These are phyloP conservation scores for Heliocybe sulcata DNA, from an alignment of 1,284 basidiomycete species.

Conservation along the genomic window DNA sequence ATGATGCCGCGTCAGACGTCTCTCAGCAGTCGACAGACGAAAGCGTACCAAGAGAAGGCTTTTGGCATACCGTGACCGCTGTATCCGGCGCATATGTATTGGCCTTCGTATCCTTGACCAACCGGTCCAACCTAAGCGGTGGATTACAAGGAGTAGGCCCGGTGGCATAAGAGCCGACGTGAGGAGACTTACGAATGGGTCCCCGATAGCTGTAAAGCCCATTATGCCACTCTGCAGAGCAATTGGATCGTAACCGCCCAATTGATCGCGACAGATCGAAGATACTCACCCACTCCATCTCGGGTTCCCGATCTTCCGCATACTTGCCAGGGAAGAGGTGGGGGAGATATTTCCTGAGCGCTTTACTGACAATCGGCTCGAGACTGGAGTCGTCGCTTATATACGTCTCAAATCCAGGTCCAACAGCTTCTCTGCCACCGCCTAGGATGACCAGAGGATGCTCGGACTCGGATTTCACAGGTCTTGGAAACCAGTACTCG, in stretches of 20 bases:
- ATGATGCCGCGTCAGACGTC: constrained; percentile 1
- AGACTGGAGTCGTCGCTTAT: constrained; percentile 56
- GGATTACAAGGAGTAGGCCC: not conserved
- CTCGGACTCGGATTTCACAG: constrained; percentile 21
- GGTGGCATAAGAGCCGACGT: not conserved
- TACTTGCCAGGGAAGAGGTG: constrained; percentile 48
- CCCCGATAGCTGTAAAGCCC: constrained; percentile 59
- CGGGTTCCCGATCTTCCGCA: constrained; percentile 36
- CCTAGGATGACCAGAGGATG: constrained; percentile 54
- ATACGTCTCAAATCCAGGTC: constrained; percentile 37
- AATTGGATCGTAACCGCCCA: not conserved
- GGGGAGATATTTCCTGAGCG: constrained; percentile 53
- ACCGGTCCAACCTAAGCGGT: constrained; percentile 57
- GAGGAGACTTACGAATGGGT: constrained; percentile 59
- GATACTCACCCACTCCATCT: constrained; percentile 67
- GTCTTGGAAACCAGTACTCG: constrained; percentile 81
- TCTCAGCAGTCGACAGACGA: not conserved
- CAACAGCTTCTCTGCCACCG: constrained; percentile 49
- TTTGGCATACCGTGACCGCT: constrained; percentile 80
- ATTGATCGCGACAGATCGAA: not conserved
- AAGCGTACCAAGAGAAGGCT: constrained; percentile 58
- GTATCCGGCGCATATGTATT: constrained; percentile 76
- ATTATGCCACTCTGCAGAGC: constrained; percentile 68
- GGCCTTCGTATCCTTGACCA: constrained; percentile 34
- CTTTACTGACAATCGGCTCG: constrained; percentile 37